Evolutionary conservation across 768 basidiomycete genomes (phyloP).

Genomic region (Boletus bicolor): DNA sequence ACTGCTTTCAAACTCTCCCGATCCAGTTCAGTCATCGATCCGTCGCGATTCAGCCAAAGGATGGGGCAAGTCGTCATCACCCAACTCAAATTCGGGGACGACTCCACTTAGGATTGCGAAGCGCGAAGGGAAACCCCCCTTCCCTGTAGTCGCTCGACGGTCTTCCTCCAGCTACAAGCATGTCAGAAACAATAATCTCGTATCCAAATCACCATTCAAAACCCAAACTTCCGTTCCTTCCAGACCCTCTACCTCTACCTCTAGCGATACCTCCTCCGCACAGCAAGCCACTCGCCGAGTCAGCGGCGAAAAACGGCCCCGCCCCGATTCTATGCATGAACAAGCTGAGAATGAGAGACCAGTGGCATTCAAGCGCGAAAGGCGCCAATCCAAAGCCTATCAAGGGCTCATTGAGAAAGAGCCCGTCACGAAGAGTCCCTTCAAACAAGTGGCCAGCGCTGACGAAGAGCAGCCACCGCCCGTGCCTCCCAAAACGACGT

Average conservation of each 20-base stretch:
- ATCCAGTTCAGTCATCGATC: conserved; percentile 62
- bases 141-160: conserved; percentile 60
- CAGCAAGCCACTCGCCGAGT: conserved; percentile 42
- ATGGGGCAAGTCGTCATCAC: conserved; percentile 48
- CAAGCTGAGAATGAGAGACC: conserved; percentile 72
- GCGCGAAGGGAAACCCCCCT: conserved; percentile 48
- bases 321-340: conserved; percentile 68
- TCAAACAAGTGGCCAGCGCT: conserved; percentile 39
- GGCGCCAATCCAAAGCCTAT: conserved; percentile 71
- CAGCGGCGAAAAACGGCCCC: conserved; percentile 76
- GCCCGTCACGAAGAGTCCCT: conserved; percentile 81
- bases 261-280: conserved; percentile 5
- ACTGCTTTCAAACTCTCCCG: conserved; percentile 59
- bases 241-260: conserved; percentile 16
- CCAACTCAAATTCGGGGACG: conserved; percentile 32
- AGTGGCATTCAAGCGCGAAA: conserved; percentile 64
- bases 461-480: conserved; percentile 32
- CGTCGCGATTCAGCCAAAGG: conserved; percentile 62
- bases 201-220: conserved; percentile 85
- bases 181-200: conserved; percentile 72
- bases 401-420: conserved; percentile 73
- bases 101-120: conserved; percentile 76
- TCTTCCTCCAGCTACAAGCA: conserved; percentile 78
- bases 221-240: conserved; percentile 55
- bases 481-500: conserved; percentile 23